Base-by-base conservation (phyloP, 2,329 filamentous ascomycete species). In the Botrytis porri region DNA sequence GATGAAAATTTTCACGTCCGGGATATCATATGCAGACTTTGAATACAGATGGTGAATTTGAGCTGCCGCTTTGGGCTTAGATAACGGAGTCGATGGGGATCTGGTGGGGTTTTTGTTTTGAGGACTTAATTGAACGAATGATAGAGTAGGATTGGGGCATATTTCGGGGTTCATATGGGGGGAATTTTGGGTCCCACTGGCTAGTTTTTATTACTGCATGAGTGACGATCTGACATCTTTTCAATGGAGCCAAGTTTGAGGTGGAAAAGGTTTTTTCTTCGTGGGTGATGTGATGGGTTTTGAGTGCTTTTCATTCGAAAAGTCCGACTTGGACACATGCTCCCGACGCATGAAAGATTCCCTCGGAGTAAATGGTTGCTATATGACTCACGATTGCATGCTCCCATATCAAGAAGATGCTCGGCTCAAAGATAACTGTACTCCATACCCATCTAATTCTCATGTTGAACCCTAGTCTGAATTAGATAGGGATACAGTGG, bases 1-100 rank as follows among this genome's bases (percentile, higher is more conserved):
- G 70, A 72, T 72, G 63, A 48, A 69, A 72, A 72, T 51, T 72
- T 48, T 37, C 63, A 51, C 32, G 22, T 25, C 61, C 60, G 12
- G 22, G 63, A 37, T 32, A 20, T 51, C 48, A 22, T 2, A 39
- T 29, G 18, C 39, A 37, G 35, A 37, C 25, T 45, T 51, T 22
- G 35, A 54, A 43, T 29, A 25, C 43, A 39, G 5, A 66, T 66
- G 25, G 7, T 29, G 45, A 32, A 66, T 29, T 22, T 29, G 48
- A 54, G 48, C 25, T 67, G 48, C 64, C 29, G 12, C 3, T 43
- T 57, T 41, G 18, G 48, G 48, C 10, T 57, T 69, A 41, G 18
- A 32, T 57, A 9, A 39, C 35, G 45, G 25, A 51, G 4, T 29
- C 16, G 22, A 29, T 51, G 63, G 35, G 35, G 18, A n/a, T 18